Percentiles rank a stretch among this genome's conserved stretches.
Conservation (phyloP, 2,329 filamentous ascomycete species). For the Colletotrichum tropicicola region DNA sequence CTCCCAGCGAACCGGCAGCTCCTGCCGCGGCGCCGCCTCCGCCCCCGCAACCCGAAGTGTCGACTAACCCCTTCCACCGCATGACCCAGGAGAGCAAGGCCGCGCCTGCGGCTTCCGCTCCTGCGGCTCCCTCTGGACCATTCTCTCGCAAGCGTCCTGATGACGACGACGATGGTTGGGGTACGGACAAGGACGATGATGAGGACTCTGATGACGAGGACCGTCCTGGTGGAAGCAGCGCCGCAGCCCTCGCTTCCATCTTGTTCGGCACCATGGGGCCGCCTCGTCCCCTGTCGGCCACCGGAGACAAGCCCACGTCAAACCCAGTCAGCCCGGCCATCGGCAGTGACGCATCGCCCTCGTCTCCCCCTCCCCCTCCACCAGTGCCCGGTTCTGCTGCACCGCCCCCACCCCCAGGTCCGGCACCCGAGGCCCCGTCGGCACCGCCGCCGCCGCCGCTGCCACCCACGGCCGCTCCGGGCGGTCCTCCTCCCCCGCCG, state of each 20-base stretch:
- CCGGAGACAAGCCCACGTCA: slow-evolving; percentile 72
- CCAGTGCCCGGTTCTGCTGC: slow-evolving; percentile 37
- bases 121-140: slow-evolving; percentile 55
- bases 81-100: slow-evolving; percentile 73
- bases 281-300: slow-evolving; percentile 85
- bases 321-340: slow-evolving; percentile 49
- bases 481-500: slow-evolving; percentile 46
- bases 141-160: slow-evolving; percentile 63
- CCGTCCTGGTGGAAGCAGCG: slow-evolving; percentile 80
- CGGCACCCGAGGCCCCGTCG: slow-evolving; percentile 33
- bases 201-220: slow-evolving; percentile 79
- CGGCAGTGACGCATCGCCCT: slow-evolving; percentile 46
- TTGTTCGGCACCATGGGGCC: slow-evolving; percentile 98
- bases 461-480: slow-evolving; percentile 39
- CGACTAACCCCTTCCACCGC: slow-evolving; percentile 97
- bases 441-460: slow-evolving; percentile 44
- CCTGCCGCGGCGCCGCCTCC: slow-evolving; percentile 52
- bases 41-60: slow-evolving; percentile 59
- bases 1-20: slow-evolving; percentile 51
- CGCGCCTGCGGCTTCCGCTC: slow-evolving; percentile 41
- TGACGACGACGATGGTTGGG: slow-evolving; percentile 83
- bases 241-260: slow-evolving; percentile 92
- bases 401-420: slow-evolving; percentile 40
- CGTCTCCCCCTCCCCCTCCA: slow-evolving; percentile 40
- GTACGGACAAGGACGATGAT: slow-evolving; percentile 72